Evolutionary conservation across 179 eudicot genomes (phyloP), one percentile per base, ranked within the genome.

Genomic region (Camellia oleifera): DNA sequence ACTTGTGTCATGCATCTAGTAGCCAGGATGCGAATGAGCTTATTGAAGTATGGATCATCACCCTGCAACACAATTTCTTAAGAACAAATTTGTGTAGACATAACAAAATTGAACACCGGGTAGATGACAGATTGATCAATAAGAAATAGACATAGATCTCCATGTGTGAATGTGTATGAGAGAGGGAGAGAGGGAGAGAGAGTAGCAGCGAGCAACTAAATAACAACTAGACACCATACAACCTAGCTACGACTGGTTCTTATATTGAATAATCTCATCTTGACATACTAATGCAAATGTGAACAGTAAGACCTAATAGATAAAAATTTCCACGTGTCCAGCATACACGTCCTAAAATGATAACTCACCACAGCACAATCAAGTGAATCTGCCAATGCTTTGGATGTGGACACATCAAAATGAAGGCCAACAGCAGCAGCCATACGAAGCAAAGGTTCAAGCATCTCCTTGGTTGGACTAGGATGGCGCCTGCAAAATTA

Each of bases 1-100:
- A 92, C 99, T 98, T 94, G 99, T 71, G 98, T 86, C 99, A 96
- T 96, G 89, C 99, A 96, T 85, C 99, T 85, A 74, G 99, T 96
- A 53, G 99, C 97, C 83, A 96, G 87, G 80, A 96, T 96, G 48
- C 99, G 97, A 45, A 96, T 96, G 79, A 96, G 85, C 88, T 96
- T 96, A 81, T 96, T 96, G 87, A 94, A 96, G 86, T 92, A 94
- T 20, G 97, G 98, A 85, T 96, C 99, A 82, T 85, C 87, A 42
- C 98, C 95, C 99, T 96, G 85, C 71, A 67, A 75, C 72, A 80
- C 44, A 78, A 70, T 56, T 77, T 40, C 66, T 84, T 11, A 20
- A 71, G 63, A 4, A 32, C 44, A 69, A 20, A 52, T 50, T 58
- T 62, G 17, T 8, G 50, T 17, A 32, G 3, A 53, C 54, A n/a